A percentile compares a stretch with the other conserved stretches of the same genome.
These are phyloP conservation scores for Penicillium brasilianum DNA, from an alignment of 2,329 filamentous ascomycete species.

Conservation along the genomic window DNA sequence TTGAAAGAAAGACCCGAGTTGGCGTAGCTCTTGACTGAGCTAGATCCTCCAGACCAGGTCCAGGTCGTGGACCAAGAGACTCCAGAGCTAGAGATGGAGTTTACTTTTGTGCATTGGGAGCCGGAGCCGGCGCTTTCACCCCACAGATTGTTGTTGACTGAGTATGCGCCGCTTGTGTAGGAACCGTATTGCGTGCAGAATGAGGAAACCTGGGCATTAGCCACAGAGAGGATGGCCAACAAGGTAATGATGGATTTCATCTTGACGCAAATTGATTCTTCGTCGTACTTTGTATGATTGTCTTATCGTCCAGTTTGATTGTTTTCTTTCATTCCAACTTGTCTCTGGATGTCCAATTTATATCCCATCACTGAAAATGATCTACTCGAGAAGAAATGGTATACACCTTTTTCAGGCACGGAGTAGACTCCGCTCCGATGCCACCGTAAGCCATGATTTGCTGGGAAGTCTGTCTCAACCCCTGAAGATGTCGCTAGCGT, in stretches of 20 bases:
- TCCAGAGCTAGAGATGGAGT: slow-evolving; percentile 33
- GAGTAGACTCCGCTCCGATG: background rate
- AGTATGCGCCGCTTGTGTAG: slow-evolving; percentile 44
- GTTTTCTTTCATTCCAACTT: background rate
- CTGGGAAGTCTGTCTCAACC: background rate
- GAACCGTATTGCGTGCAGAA: slow-evolving; percentile 42
- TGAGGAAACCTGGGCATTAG: background rate
- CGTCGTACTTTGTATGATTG: background rate
- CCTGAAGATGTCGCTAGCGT: background rate
- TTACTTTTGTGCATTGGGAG: slow-evolving; percentile 48
- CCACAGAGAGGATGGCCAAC: background rate
- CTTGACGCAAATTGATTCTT: background rate
- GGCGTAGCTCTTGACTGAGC: slow-evolving; percentile 50
- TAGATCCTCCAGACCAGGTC: slow-evolving; percentile 46
- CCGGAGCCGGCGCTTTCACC: slow-evolving; percentile 42
- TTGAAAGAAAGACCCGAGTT: slow-evolving; percentile 43
- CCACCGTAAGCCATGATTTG: background rate
- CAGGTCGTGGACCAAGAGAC: slow-evolving; percentile 50
- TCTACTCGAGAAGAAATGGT: background rate
- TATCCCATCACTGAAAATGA: background rate
- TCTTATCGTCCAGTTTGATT: background rate
- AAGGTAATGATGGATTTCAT: slow-evolving; percentile 3
- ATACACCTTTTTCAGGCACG: slow-evolving; percentile 4
- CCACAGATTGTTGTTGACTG: slow-evolving; percentile 58
- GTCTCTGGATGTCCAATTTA: background rate